Evolutionary conservation across 345 rosid species (phyloP).

Genomic region (Eucalyptus regnans): DNA sequence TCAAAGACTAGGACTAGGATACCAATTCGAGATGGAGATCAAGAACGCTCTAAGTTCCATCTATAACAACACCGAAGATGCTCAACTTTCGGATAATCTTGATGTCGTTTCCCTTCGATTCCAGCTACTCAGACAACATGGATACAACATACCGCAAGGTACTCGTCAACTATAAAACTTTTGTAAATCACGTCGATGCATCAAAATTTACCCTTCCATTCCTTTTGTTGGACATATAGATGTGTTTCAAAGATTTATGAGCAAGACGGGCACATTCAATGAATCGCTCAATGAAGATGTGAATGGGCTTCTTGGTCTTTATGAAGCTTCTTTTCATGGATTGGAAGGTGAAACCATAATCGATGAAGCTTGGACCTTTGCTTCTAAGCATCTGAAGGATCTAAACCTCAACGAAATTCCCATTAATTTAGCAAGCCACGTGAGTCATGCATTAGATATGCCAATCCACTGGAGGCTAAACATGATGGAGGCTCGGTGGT

Average conservation of each 20-base stretch:
- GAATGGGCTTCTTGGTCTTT: slow-evolving; percentile 2
- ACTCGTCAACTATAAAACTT: too few relatives aligned
- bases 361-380: not conserved
- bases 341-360: not conserved
- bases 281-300: not conserved
- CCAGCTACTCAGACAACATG: too few relatives aligned
- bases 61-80: too few relatives aligned
- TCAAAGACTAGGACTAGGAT: too few relatives aligned
- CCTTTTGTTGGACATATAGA: not conserved
- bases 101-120: too few relatives aligned
- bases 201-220: not conserved
- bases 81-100: too few relatives aligned
- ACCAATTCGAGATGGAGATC: too few relatives aligned
- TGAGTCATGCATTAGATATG: slow-evolving; percentile 4
- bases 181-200: too few relatives aligned
- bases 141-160: too few relatives aligned
- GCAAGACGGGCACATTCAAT: not conserved
- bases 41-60: too few relatives aligned
- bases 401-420: not conserved
- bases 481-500: slow-evolving; percentile 3
- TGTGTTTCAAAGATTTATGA: not conserved
- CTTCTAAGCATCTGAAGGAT: not conserved
- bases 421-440: not conserved
- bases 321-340: slow-evolving; percentile 10
- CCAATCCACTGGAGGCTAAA: not conserved